phyloP scores from a whole-genome alignment of 257 asterid genomes.

The Galeopsis tetrahit region DNA sequence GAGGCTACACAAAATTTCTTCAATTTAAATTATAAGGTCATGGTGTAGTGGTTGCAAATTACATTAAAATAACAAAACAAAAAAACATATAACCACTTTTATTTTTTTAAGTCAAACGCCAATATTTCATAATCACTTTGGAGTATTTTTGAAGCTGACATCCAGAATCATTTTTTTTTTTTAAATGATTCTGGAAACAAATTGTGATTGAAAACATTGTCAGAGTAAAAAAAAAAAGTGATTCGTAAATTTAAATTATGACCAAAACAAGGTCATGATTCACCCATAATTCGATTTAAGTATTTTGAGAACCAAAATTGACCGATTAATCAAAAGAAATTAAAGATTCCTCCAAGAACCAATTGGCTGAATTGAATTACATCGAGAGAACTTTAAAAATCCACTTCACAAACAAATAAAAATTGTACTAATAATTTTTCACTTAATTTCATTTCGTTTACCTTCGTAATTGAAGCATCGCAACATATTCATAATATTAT shows the following conservation, averaged over 20 bases:
- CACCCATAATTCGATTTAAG: neutral
- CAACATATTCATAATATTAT: constrained; percentile 24
- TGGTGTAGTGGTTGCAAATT: too few relatives aligned
- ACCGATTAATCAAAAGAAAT: neutral
- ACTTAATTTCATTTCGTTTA: constrained; percentile 3
- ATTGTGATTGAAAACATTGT: too few relatives aligned
- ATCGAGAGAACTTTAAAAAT: neutral
- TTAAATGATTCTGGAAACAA: too few relatives aligned
- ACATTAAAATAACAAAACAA: too few relatives aligned
- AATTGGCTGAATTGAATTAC: neutral
- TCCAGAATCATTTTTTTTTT: too few relatives aligned
- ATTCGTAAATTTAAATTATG: neutral
- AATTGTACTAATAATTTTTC: neutral
- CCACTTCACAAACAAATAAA: neutral
- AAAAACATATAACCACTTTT: too few relatives aligned
- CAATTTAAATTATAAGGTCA: too few relatives aligned
- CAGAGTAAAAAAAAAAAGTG: too few relatives aligned
- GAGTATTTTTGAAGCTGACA: too few relatives aligned
- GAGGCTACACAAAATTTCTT: too few relatives aligned
- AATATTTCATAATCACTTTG: too few relatives aligned
- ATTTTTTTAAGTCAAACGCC: too few relatives aligned
- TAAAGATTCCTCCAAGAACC: neutral
- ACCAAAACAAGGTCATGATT: neutral
- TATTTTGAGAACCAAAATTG: neutral
- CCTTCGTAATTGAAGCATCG: constrained; percentile 34